Conservation (phyloP, 441 rosid genomes). For the Gossypium schwendimanii region DNA sequence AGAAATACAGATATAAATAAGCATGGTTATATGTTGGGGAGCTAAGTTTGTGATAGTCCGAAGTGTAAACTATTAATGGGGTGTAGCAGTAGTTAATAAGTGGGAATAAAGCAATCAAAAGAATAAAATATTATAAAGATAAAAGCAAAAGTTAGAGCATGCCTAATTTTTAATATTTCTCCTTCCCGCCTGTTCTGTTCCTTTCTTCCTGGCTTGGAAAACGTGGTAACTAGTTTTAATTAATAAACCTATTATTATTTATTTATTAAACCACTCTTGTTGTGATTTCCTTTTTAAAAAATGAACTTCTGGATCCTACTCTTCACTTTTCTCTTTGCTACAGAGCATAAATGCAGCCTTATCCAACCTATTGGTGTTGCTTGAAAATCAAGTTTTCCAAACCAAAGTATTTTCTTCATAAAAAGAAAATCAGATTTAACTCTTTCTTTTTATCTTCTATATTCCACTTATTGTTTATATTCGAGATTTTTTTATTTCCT, state of each 20-base stretch:
- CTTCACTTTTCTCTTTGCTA: no score
- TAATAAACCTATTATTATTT: no score
- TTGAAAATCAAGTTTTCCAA: not conserved
- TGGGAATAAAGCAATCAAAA: not conserved
- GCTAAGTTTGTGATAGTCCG: not conserved
- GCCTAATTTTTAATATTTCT: not conserved
- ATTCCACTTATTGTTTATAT: no score
- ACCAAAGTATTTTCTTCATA: no score
- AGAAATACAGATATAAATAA: not conserved
- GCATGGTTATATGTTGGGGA: not conserved
- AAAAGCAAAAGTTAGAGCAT: not conserved
- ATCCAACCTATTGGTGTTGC: not conserved
- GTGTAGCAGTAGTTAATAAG: not conserved
- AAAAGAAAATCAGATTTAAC: no score
- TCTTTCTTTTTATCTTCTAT: no score
- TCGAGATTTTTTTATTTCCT: no score
- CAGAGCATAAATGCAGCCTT: not conserved
- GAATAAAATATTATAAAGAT: not conserved
- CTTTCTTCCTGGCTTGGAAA: not conserved
- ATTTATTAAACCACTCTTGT: no score
- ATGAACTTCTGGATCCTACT: no score
- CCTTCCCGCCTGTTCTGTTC: not conserved
- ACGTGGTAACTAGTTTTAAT: no score
- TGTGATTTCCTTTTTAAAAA: no score
- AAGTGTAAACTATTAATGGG: not conserved